Evolutionary conservation across 495 filamentous ascomycete genomes (phyloP).

Genomic region (Aspergillus carlsbadensis): DNA sequence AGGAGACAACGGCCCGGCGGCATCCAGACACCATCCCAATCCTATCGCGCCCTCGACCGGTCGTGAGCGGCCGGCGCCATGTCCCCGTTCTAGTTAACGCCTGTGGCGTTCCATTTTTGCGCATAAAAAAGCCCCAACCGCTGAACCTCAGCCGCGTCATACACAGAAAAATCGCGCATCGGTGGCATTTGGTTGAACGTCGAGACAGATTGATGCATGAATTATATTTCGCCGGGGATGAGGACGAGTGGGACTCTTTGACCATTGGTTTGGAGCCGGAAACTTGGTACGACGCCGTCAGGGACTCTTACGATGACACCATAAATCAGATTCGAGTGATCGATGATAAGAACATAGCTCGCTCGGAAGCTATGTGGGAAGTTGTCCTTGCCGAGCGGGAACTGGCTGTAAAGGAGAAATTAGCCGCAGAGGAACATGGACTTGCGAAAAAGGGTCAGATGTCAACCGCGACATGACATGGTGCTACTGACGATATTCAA

Average conservation of each 20-base stretch:
- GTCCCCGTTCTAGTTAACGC: constrained; percentile 61
- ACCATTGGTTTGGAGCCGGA: constrained; percentile 23
- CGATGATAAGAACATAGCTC: constrained; percentile 28
- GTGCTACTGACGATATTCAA: background rate
- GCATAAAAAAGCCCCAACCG: constrained; percentile 69
- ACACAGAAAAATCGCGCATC: constrained; percentile 46
- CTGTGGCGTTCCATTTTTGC: constrained; percentile 64
- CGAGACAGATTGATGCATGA: constrained; percentile 32
- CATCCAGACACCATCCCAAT: constrained; percentile 42
- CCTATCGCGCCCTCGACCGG: constrained; percentile 44
- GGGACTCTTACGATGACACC: constrained; percentile 19
- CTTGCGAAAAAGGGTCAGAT: too few species aligned
- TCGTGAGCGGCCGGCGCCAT: constrained; percentile 51
- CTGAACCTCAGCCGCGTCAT: constrained; percentile 55
- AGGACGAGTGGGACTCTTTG: constrained; percentile 59
- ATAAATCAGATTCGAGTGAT: constrained; percentile 20
- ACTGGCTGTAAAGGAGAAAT: constrained; percentile 33
- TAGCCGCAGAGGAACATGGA: background rate
- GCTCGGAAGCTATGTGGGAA: constrained; percentile 41
- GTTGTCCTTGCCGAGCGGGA: constrained; percentile 43
- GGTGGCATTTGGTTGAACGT: constrained; percentile 33
- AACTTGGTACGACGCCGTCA: constrained; percentile 26
- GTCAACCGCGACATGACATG: background rate
- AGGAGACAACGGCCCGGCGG: constrained; percentile 29
- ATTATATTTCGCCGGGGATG: constrained; percentile 45